These are phyloP conservation scores for Lasiosphaeris hirsuta DNA, from an alignment of 495 filamentous ascomycete species.

Conservation along the genomic window DNA sequence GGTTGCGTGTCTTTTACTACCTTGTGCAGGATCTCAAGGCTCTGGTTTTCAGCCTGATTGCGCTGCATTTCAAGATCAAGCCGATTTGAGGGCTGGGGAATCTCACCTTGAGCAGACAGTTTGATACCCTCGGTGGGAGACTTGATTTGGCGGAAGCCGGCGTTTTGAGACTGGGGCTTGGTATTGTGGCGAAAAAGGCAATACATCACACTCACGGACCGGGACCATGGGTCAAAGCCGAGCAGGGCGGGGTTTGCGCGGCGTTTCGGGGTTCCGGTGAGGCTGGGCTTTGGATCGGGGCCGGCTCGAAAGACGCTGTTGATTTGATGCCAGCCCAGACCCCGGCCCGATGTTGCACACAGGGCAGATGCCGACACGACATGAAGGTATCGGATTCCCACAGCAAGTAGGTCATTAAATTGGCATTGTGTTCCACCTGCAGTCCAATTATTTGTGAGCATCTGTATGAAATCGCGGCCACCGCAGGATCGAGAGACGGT, in stretches of 20 bases:
- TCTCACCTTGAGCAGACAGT: background rate
- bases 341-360: too few species aligned
- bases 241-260: background rate
- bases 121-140: slow-evolving; percentile 18
- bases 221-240: too few species aligned
- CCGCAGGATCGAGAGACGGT: background rate
- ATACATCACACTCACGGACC: too few species aligned
- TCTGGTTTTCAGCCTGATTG: slow-evolving; percentile 92
- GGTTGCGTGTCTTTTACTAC: slow-evolving; percentile 98
- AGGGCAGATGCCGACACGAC: too few species aligned
- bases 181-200: background rate
- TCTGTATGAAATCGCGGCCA: background rate
- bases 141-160: slow-evolving; percentile 6
- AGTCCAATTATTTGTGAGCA: slow-evolving; percentile 14
- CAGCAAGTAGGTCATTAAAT: background rate
- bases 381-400: too few species aligned
- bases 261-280: background rate
- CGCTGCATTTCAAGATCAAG: slow-evolving; percentile 97
- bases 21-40: slow-evolving; percentile 97
- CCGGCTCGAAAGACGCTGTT: too few species aligned
- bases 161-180: slow-evolving; percentile 5
- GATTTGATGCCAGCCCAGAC: too few species aligned
- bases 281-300: background rate
- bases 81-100: slow-evolving; percentile 56
- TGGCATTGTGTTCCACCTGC: background rate